Evolutionary conservation across 225 moss, liverwort and hornwort genomes (phyloP), one percentile per base, ranked within the genome.

Genomic region (Physcomitrium patens): DNA sequence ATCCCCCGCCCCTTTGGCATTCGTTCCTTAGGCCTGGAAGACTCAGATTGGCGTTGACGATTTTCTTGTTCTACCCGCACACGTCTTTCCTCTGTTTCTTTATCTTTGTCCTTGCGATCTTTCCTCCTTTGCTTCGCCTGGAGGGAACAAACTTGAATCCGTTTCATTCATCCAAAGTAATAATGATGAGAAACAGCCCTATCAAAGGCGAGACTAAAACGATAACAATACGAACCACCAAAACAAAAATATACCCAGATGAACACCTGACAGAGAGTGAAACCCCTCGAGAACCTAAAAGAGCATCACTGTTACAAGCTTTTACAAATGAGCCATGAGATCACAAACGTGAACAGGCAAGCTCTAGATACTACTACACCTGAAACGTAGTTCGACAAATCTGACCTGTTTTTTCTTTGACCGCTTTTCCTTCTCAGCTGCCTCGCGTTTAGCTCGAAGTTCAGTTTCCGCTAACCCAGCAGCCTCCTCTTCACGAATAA

Each of bases 41-140:
- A 65, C 63, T 89, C 90, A 41, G 76, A 76, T 67, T 84, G 93
- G 12, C 86, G 90, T 77, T 93, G 93, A 17, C 86, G 89, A 62
- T 80, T 87, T 82, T 93, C 99, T 80, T 90, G 93, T 79, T 93
- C 99, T 57, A 89, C 63, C 63, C 93, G 86, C 46, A 83, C 80
- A 69, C 91, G 93, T 76, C 92, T 95, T 70, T 92, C 99, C 78
- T 93, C 99, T 1, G 95, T 89, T 68, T 95, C 99, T 76, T 99
- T 99, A 46, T 99, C 99, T 77, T 92, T 99, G 64, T 99, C 99
- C 83, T 93, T 99, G 13, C 93, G 91, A 80, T 95, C 99, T 82
- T 92, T 99, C 60, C 99, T 91, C 71, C 99, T 89, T 85, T 99
- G 99, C 81, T 99, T 99, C 47, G 99, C 99, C 99, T 99, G 78